Evolutionary conservation across 1,284 basidiomycete genomes (phyloP).

Genomic region (Pholiota adiposa): DNA sequence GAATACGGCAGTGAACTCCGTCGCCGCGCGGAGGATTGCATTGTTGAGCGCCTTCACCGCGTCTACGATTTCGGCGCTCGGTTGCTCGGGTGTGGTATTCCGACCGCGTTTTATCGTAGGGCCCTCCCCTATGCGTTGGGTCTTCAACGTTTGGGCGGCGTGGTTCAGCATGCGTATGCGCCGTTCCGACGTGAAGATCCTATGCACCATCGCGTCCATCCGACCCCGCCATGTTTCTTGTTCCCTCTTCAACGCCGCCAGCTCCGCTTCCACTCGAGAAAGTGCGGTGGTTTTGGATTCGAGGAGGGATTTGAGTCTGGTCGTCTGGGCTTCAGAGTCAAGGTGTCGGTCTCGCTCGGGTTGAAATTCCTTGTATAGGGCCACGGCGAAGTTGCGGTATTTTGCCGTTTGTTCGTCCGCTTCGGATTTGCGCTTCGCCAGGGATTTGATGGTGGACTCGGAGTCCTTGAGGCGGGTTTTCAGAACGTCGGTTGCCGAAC

Average conservation of each 20-base stretch:
- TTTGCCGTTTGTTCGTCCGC: not conserved
- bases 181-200: conserved; percentile 4
- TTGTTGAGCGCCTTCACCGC: not conserved
- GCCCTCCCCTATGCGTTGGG: not conserved
- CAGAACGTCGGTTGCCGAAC: not conserved
- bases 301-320: not conserved
- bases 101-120: not conserved
- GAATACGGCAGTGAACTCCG: not conserved
- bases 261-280: not conserved
- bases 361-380: not conserved
- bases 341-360: not conserved
- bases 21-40: not conserved
- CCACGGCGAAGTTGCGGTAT: not conserved
- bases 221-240: conserved; percentile 12
- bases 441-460: not conserved
- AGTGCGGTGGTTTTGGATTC: not conserved
- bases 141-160: not conserved
- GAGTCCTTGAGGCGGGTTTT: not conserved
- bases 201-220: conserved; percentile 11
- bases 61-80: not conserved
- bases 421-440: not conserved
- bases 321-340: not conserved
- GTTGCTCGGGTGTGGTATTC: not conserved
- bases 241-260: not conserved
- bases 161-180: conserved; percentile 10